These are phyloP conservation scores for Ganoderma sinense DNA, from an alignment of 1,284 basidiomycete genomes.

Conservation along the genomic window DNA sequence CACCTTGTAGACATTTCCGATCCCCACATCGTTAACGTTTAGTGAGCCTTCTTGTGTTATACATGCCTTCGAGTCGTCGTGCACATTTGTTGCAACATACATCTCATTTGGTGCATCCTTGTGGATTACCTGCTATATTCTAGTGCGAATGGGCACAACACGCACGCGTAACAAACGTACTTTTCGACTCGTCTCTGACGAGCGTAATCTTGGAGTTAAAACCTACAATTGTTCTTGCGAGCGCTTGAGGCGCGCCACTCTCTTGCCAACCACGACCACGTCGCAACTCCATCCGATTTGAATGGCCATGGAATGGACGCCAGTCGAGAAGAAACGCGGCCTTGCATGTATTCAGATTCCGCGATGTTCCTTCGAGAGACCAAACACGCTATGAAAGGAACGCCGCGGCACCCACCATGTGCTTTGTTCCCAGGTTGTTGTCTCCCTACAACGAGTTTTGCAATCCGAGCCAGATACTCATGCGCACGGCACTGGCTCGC, in stretches of 20 bases:
- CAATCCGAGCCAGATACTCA: not conserved
- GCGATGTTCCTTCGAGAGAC: too few relatives aligned
- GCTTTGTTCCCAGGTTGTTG: not conserved
- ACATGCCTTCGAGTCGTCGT: too few relatives aligned
- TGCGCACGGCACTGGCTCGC: not conserved
- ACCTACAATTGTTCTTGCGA: not conserved
- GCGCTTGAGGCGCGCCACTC: not conserved
- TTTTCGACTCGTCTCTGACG: too few relatives aligned
- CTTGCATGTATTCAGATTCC: not conserved
- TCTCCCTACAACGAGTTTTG: not conserved
- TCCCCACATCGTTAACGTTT: too few relatives aligned
- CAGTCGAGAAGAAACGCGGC: not conserved
- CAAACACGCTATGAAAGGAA: too few relatives aligned
- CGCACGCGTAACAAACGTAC: too few relatives aligned
- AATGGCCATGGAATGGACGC: not conserved
- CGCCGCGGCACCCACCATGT: not conserved
- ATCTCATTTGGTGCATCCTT: too few relatives aligned
- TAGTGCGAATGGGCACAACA: too few relatives aligned
- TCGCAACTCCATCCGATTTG: not conserved
- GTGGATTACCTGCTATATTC: too few relatives aligned
- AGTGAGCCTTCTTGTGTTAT: too few relatives aligned
- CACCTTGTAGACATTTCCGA: too few relatives aligned
- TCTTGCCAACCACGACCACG: not conserved
- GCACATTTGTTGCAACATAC: too few relatives aligned
- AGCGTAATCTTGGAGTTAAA: not conserved